A percentile compares a stretch with the other conserved stretches of the same genome.
These are phyloP conservation scores for Suillus ampliporus DNA, from an alignment of 768 basidiomycete genomes.

Conservation along the genomic window DNA sequence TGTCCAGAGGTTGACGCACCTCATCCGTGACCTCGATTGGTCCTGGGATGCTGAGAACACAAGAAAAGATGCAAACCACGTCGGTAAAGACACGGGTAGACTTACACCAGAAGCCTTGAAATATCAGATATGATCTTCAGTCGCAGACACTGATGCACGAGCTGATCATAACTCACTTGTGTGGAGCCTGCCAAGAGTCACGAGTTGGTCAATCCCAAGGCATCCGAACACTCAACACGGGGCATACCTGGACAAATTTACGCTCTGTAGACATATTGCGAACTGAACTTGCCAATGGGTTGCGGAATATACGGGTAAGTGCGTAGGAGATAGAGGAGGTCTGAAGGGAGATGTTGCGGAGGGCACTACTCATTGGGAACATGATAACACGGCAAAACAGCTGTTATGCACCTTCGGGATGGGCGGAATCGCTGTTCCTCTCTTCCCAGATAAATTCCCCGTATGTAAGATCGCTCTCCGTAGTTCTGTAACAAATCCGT, in stretches of 20 bases:
- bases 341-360: conserved; percentile 18
- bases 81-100: conserved; percentile 3
- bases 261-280: conserved; percentile 24
- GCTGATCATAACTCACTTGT: conserved; percentile 48
- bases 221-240: neutral
- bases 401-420: conserved; percentile 17
- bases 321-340: conserved; percentile 4
- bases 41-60: conserved; percentile 56
- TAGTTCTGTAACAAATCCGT: conserved; percentile 9
- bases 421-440: conserved; percentile 7
- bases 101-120: conserved; percentile 55
- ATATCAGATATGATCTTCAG: conserved; percentile 31
- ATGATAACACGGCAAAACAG: conserved; percentile 22
- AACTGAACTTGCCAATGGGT: neutral
- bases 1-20: conserved; percentile 32
- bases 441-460: conserved; percentile 2
- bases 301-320: conserved; percentile 1
- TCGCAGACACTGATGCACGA: conserved; percentile 13
- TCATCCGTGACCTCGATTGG: conserved; percentile 70
- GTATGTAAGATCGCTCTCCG: neutral
- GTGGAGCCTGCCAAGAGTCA: conserved; percentile 42
- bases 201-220: conserved; percentile 9
- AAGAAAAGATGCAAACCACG: conserved; percentile 15
- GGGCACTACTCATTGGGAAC: conserved; percentile 16
- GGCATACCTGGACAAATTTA: conserved; percentile 30